A percentile compares a stretch with the other conserved stretches of the same genome.
These are phyloP conservation scores for Leersia perrieri DNA, from an alignment of 176 grass and related monocot genomes.

Conservation along the genomic window DNA sequence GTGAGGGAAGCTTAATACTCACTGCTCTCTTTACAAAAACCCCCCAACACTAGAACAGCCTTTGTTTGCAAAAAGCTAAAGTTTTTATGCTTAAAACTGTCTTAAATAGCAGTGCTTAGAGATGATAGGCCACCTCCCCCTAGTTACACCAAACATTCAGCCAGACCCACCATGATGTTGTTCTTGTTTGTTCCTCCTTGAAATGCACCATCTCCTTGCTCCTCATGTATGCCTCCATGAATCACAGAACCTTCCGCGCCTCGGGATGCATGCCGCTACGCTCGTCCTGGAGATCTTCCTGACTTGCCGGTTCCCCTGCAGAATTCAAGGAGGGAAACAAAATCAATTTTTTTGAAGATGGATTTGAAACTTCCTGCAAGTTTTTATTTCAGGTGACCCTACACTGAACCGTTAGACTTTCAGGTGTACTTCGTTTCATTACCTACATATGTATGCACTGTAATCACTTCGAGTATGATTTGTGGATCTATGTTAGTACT, in stretches of 20 bases:
- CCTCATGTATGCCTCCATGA: constrained; percentile 6
- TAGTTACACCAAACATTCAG: constrained; percentile 54
- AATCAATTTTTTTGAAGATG: constrained; percentile 12
- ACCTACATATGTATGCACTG: constrained; percentile 12
- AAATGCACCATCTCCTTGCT: constrained; percentile 32
- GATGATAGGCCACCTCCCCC: constrained; percentile 42
- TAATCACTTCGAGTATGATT: constrained; percentile 35
- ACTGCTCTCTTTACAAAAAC: constrained; percentile 45
- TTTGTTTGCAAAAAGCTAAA: constrained; percentile 53
- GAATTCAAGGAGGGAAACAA: background rate
- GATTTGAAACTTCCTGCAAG: background rate
- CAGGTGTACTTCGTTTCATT: constrained; percentile 26
- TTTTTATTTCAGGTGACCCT: constrained; percentile 36
- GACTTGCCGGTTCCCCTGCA: constrained; percentile 59
- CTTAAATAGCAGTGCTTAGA: constrained; percentile 70
- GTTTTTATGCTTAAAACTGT: constrained; percentile 56
- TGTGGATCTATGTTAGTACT: constrained; percentile 27
- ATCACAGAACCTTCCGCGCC: constrained; percentile 28
- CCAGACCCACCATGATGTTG: constrained; percentile 47
- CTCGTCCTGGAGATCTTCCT: constrained; percentile 57
- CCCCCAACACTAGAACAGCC: constrained; percentile 41
- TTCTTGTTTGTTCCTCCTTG: constrained; percentile 36
- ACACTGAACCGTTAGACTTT: constrained; percentile 30
- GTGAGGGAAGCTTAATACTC: constrained; percentile 45
- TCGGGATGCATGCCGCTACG: constrained; percentile 5